These are phyloP conservation scores for Thielaviopsis euricoi DNA, from an alignment of 2,329 filamentous ascomycete genomes.

Conservation along the genomic window DNA sequence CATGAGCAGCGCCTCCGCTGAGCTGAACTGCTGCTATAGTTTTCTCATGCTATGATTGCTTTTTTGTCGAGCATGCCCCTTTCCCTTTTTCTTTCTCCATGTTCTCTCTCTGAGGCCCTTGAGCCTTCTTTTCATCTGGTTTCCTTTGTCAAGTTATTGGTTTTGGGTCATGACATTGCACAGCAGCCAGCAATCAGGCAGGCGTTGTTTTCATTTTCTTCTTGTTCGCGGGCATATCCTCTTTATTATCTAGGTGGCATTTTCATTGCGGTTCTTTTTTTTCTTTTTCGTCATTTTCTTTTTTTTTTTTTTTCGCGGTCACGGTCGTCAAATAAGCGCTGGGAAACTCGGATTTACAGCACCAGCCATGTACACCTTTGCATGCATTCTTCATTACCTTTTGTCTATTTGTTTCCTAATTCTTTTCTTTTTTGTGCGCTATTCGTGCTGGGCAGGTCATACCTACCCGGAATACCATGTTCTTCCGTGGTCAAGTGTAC, in stretches of 20 bases:
- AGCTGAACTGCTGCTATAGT: conserved; percentile 30
- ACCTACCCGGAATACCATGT: background rate
- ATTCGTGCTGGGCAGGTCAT: background rate
- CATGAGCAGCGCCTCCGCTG: conserved; percentile 29
- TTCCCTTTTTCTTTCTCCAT: conserved; percentile 10
- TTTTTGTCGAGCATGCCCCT: conserved; percentile 1
- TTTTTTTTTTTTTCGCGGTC: conserved; percentile 1
- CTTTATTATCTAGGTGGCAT: background rate
- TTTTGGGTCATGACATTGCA: background rate
- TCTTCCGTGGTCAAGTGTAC: background rate
- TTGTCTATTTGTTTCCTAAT: background rate
- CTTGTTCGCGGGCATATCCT: background rate
- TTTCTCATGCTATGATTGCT: background rate
- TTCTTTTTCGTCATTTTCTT: background rate
- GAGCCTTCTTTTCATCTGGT: background rate
- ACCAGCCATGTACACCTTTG: background rate
- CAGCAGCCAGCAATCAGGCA: background rate
- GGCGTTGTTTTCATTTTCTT: background rate
- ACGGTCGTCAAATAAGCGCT: background rate
- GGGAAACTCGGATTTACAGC: background rate
- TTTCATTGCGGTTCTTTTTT: background rate
- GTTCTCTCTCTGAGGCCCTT: background rate
- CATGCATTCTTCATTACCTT: background rate
- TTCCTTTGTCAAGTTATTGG: background rate
- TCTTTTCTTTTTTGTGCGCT: background rate